Percentiles rank a stretch among this genome's conserved stretches.
These are phyloP conservation scores for Pestalotiopsis sp. DNA, from an alignment of 2,329 filamentous ascomycete species.

Conservation along the genomic window DNA sequence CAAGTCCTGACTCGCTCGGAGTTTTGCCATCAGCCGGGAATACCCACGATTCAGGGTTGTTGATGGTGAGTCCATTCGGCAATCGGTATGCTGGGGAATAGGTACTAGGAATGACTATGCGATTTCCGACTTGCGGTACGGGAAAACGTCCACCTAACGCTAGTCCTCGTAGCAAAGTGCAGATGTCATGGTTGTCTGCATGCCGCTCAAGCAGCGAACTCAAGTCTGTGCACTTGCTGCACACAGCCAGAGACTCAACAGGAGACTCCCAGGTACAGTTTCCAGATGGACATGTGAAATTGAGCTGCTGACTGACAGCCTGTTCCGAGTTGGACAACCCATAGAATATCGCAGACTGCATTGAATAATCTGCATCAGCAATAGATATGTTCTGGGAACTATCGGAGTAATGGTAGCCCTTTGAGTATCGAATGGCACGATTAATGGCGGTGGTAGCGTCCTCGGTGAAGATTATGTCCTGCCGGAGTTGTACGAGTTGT, in stretches of 20 bases:
- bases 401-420: neutral
- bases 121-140: too few relatives aligned
- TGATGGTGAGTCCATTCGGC: neutral
- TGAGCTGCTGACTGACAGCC: neutral
- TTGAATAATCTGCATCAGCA: neutral
- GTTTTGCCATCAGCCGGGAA: neutral
- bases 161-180: neutral
- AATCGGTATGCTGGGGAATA: neutral
- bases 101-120: too few relatives aligned
- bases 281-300: neutral
- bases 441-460: neutral
- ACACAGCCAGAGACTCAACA: slow-evolving; percentile 8
- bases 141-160: too few relatives aligned
- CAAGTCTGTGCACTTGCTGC: slow-evolving; percentile 5
- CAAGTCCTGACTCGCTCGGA: neutral
- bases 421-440: neutral
- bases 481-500: slow-evolving; percentile 1
- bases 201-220: neutral
- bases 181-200: neutral
- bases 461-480: neutral
- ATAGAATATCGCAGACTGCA: slow-evolving; percentile 4
- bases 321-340: neutral
- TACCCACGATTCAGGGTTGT: neutral
- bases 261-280: slow-evolving; percentile 9
- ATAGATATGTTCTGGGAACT: neutral